These are phyloP conservation scores for Helichrysum umbraculigerum DNA, from an alignment of 129 eudicot genomes.

Conservation along the genomic window DNA sequence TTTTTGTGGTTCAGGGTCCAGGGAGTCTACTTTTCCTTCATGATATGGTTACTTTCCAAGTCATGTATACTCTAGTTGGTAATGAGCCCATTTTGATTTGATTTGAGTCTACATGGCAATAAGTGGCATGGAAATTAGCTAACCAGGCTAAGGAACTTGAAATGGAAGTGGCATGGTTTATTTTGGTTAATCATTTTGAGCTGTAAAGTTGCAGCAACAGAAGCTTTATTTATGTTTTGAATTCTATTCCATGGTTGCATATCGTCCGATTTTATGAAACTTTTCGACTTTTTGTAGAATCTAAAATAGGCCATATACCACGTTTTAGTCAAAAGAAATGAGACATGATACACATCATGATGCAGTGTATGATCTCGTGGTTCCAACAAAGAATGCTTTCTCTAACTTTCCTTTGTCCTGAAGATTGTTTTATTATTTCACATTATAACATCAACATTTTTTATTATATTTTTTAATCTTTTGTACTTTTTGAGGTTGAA, in stretches of 20 bases:
- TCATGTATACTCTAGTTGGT: conserved; percentile 6
- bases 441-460: not conserved
- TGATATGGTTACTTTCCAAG: conserved; percentile 7
- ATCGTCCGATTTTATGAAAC: conserved; percentile 17
- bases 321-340: conserved; percentile 30
- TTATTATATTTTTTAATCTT: not conserved
- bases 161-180: not conserved
- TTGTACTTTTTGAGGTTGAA: not conserved
- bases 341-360: conserved; percentile 23
- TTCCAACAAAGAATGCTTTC: not conserved
- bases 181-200: conserved; percentile 25
- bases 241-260: conserved; percentile 5
- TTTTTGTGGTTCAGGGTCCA: conserved; percentile 3
- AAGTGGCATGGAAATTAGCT: conserved; percentile 27
- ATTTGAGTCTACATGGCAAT: conserved; percentile 22
- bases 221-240: conserved; percentile 16
- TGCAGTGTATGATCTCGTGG: conserved; percentile 13
- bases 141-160: conserved; percentile 38
- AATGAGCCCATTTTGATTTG: not conserved
- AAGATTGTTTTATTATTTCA: not conserved
- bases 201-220: conserved; percentile 30
- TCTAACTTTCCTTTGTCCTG: not conserved
- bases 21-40: not conserved
- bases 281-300: conserved; percentile 31
- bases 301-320: conserved; percentile 25